Conservation (phyloP, 306 rosid species). For the Quercus mongolica region DNA sequence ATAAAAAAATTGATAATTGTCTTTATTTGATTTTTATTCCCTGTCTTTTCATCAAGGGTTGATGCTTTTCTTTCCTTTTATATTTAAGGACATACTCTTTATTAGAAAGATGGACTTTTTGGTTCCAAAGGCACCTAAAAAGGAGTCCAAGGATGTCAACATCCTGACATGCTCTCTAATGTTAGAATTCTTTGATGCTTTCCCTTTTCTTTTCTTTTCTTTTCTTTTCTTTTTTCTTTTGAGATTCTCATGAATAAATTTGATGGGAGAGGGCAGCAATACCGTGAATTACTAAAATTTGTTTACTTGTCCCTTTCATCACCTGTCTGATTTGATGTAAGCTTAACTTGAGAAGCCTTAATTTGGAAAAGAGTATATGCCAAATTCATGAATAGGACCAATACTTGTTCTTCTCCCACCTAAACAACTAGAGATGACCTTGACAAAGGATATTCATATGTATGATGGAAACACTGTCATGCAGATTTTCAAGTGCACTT, state of each 20-base stretch:
- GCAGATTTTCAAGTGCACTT: conserved; percentile 13
- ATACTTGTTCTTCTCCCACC: conserved; percentile 27
- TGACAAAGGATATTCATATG: conserved; percentile 27
- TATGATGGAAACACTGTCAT: not conserved
- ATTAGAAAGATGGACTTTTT: conserved; percentile 28
- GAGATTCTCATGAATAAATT: conserved; percentile 55
- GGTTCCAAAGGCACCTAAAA: conserved; percentile 15
- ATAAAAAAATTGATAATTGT: conserved; percentile 2
- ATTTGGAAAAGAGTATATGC: conserved; percentile 40
- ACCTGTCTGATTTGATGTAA: conserved; percentile 19
- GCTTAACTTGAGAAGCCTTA: conserved; percentile 20
- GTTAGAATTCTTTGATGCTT: conserved; percentile 21
- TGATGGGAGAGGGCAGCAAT: conserved; percentile 27
- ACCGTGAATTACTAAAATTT: conserved; percentile 3
- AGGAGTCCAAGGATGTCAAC: conserved; percentile 37
- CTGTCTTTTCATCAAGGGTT: conserved; percentile 27
- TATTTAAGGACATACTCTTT: conserved; percentile 48
- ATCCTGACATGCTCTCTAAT: conserved; percentile 21
- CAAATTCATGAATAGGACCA: conserved; percentile 33
- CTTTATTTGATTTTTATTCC: conserved; percentile 19
- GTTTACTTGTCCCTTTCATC: conserved; percentile 16
- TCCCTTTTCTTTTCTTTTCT: conserved; percentile 29
- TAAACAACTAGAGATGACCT: conserved; percentile 29
- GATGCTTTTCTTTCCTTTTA: conserved; percentile 25
- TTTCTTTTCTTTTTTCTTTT: conserved; percentile 16